Evolutionary conservation across 768 basidiomycete genomes (phyloP).

Genomic region (Tricholoma saponaceum): DNA sequence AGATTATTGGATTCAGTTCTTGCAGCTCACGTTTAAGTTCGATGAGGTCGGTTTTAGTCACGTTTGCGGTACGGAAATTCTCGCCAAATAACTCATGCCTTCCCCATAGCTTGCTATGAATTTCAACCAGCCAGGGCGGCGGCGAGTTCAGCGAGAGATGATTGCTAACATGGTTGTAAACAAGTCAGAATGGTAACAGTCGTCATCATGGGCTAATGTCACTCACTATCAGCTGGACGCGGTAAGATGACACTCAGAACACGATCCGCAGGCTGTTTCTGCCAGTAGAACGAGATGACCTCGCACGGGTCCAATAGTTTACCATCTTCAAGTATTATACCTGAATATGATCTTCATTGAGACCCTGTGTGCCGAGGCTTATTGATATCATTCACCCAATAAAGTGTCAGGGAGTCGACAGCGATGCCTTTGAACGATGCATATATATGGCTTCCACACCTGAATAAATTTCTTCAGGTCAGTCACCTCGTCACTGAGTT

Average conservation of each 20-base stretch:
- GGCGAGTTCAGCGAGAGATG: background rate
- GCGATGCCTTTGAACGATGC: too few relatives aligned
- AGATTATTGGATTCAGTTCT: too few relatives aligned
- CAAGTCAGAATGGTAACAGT: background rate
- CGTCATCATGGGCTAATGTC: background rate
- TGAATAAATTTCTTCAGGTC: too few relatives aligned
- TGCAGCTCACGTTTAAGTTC: too few relatives aligned
- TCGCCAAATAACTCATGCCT: background rate
- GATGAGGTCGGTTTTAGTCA: too few relatives aligned
- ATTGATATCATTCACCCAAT: too few relatives aligned
- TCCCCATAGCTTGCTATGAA: background rate
- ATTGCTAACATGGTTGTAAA: background rate
- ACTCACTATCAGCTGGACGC: background rate
- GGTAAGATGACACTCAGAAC: background rate
- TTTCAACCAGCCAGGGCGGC: background rate
- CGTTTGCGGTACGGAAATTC: too few relatives aligned
- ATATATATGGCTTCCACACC: too few relatives aligned
- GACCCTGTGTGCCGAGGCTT: too few relatives aligned
- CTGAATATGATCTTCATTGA: background rate
- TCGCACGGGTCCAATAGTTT: background rate
- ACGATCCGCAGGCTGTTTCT: background rate
- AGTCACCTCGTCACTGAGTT: too few relatives aligned
- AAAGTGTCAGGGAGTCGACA: too few relatives aligned
- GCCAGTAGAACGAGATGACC: background rate
- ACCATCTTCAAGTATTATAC: background rate